phyloP scores from a whole-genome alignment of 169 alveolate genomes.

The Babesia ovis region DNA sequence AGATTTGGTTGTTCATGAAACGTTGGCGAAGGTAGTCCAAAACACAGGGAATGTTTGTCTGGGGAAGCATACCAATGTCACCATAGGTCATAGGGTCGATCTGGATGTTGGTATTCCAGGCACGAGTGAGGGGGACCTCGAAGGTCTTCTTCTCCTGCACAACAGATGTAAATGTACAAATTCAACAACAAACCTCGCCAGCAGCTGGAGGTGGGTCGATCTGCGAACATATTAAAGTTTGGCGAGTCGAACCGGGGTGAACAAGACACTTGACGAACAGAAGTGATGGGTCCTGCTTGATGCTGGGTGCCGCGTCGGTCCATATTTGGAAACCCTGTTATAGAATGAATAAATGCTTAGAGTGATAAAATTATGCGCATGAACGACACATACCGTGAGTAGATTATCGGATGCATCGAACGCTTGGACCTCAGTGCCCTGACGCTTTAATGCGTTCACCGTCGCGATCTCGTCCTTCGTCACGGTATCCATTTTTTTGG shows the following conservation, averaged over 20 bases:
- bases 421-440: conserved; percentile 53
- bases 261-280: conserved; percentile 90
- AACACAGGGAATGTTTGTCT: conserved; percentile 86
- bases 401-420: conserved; percentile 54
- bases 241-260: conserved; percentile 84
- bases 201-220: conserved; percentile 77
- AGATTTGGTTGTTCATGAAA: conserved; percentile 84
- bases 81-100: conserved; percentile 90
- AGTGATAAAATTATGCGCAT: not conserved
- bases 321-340: conserved; percentile 86
- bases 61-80: conserved; percentile 87
- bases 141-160: conserved; percentile 54
- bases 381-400: conserved; percentile 41
- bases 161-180: not conserved
- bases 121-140: conserved; percentile 83
- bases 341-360: not conserved
- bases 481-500: conserved; percentile 27
- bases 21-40: conserved; percentile 82
- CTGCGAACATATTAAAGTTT: conserved; percentile 78
- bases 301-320: conserved; percentile 90
- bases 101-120: conserved; percentile 85
- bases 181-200: conserved; percentile 13
- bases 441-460: conserved; percentile 67
- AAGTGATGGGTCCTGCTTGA: conserved; percentile 83
- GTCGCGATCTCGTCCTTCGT: conserved; percentile 60